Percentiles rank a stretch among this genome's conserved stretches.
Conservation (phyloP, 371 early-diverging fungal species). For the Mucor irregularis region DNA sequence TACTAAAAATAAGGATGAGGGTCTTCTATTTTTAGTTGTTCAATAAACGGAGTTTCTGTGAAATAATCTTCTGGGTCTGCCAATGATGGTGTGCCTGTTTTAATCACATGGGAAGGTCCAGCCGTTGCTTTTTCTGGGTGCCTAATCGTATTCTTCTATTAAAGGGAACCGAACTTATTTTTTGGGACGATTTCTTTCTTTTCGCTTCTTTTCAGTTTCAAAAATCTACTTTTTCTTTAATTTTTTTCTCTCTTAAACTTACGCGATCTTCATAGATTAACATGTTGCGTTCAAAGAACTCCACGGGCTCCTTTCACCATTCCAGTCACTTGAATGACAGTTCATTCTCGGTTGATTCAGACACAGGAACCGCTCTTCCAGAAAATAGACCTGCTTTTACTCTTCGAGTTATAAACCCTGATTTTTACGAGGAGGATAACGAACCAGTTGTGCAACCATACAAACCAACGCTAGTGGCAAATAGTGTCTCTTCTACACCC, state of each 20-base stretch:
- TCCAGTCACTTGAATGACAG: conserved; percentile 4
- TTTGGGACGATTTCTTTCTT: neutral
- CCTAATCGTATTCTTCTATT: neutral
- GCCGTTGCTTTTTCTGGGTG: neutral
- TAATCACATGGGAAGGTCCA: conserved; percentile 1
- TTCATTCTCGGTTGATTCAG: conserved; percentile 14
- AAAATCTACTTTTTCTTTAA: neutral
- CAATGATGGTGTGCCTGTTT: too few species aligned
- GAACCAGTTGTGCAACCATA: conserved; percentile 9
- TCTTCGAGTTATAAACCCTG: conserved; percentile 25
- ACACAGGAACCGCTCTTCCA: conserved; percentile 10
- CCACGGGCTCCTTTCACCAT: neutral
- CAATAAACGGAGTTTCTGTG: too few species aligned
- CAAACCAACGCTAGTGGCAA: conserved; percentile 3
- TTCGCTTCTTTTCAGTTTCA: neutral
- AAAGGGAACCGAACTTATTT: conserved; percentile 11
- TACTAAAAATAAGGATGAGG: too few species aligned
- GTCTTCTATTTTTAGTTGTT: too few species aligned
- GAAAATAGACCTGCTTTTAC: conserved; percentile 5
- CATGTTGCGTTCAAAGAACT: neutral
- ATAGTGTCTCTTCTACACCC: conserved; percentile 11
- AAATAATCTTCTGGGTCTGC: too few species aligned
- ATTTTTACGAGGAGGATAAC: conserved; percentile 16
- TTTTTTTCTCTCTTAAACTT: neutral
- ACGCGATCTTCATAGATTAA: neutral